Conservation (phyloP, 306 rosid species). For the Corylus americana region DNA sequence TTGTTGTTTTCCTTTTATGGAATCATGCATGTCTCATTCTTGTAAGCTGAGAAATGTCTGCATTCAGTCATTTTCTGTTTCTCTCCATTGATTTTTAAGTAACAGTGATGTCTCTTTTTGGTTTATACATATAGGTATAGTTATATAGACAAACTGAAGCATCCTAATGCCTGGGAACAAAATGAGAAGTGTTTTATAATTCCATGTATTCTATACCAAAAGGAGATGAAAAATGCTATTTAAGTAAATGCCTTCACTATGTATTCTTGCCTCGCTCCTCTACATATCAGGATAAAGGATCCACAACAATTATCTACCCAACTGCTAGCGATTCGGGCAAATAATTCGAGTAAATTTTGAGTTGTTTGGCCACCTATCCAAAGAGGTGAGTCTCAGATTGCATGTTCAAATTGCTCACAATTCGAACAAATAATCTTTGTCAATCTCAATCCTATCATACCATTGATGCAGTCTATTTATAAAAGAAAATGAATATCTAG, state of each 20-base stretch:
- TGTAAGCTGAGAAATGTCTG: background rate
- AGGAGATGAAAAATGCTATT: background rate
- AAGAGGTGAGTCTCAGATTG: no score
- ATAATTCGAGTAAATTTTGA: no score
- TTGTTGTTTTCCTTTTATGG: background rate
- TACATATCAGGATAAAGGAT: background rate
- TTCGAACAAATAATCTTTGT: no score
- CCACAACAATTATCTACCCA: no score
- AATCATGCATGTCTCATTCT: background rate
- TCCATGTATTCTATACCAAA: background rate
- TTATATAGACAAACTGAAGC: background rate
- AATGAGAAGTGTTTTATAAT: background rate
- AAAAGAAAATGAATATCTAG: background rate
- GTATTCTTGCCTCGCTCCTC: background rate
- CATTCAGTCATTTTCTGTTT: background rate
- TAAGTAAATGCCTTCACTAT: background rate
- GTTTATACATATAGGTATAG: background rate
- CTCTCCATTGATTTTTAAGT: background rate
- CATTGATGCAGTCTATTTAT: background rate
- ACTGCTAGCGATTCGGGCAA: no score
- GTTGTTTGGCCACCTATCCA: no score
- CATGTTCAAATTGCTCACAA: no score
- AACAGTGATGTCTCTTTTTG: background rate
- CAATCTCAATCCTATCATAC: no score
- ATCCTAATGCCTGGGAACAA: background rate